Percentiles rank a stretch among this genome's conserved stretches.
phyloP scores from a whole-genome alignment of 2,329 filamentous ascomycete species.

The Arachnomyces sp. region DNA sequence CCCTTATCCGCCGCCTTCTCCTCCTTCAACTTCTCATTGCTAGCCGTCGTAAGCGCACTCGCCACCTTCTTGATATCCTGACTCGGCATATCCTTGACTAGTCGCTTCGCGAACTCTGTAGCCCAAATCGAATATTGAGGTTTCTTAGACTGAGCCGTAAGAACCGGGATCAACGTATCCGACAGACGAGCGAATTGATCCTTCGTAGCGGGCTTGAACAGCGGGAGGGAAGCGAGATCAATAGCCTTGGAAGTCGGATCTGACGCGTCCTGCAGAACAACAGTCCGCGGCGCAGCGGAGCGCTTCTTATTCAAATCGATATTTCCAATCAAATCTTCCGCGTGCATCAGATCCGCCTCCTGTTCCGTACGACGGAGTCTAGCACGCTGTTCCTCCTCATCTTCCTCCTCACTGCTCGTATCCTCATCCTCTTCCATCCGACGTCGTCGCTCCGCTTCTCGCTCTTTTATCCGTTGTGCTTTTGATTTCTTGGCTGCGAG shows the following conservation, averaged over 20 bases:
- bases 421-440: constrained; percentile 51
- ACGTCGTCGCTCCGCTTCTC: constrained; percentile 55
- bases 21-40: constrained; percentile 98
- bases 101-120: constrained; percentile 81
- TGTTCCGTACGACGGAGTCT: constrained; percentile 73
- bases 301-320: constrained; percentile 63
- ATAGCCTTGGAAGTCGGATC: constrained; percentile 67
- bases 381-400: constrained; percentile 63
- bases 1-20: constrained; percentile 92
- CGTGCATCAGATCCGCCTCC: constrained; percentile 81
- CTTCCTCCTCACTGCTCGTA: constrained; percentile 63
- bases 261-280: constrained; percentile 52
- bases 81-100: constrained; percentile 79
- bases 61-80: constrained; percentile 96
- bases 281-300: constrained; percentile 51
- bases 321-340: constrained; percentile 80
- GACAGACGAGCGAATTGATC: constrained; percentile 74
- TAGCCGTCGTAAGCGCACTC: constrained; percentile 75
- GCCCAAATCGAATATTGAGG: constrained; percentile 84
- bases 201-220: constrained; percentile 89
- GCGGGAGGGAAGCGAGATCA: constrained; percentile 68
- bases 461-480: constrained; percentile 75
- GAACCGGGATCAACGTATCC: constrained; percentile 68
- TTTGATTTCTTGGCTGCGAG: constrained; percentile 88
- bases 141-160: constrained; percentile 72